Evolutionary conservation across 2,329 filamentous ascomycete species (phyloP).

Genomic region (Fusarium sp.): DNA sequence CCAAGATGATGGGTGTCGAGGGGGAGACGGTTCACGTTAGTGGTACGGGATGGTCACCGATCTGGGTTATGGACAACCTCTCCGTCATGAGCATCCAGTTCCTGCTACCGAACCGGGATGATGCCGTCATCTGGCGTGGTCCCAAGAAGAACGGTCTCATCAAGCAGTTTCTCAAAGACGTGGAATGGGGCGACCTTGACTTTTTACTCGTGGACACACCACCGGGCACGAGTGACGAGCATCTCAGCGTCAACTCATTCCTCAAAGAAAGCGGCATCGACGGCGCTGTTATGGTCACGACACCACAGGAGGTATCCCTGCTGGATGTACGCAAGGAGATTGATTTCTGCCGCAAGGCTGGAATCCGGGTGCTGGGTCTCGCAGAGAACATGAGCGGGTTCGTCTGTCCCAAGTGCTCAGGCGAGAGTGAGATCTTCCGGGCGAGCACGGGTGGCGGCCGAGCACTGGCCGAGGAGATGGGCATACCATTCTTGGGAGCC

Average conservation of each 20-base stretch:
- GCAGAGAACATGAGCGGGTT: conserved; percentile 99
- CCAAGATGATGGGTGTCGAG: conserved; percentile 99
- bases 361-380: conserved; percentile 88
- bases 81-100: conserved; percentile 99
- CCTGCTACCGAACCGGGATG: conserved; percentile 94
- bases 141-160: conserved; percentile 99
- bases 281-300: conserved; percentile 93
- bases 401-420: conserved; percentile 92
- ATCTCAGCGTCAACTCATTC: conserved; percentile 93
- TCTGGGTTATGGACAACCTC: conserved; percentile 95
- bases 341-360: conserved; percentile 96
- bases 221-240: conserved; percentile 95
- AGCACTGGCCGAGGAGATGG: conserved; percentile 86
- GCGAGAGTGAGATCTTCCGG: conserved; percentile 88
- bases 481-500: conserved; percentile 88
- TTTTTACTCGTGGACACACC: conserved; percentile 96
- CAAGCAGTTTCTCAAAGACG: conserved; percentile 97
- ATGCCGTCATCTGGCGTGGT: conserved; percentile 97
- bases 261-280: conserved; percentile 93
- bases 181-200: conserved; percentile 97
- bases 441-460: conserved; percentile 91
- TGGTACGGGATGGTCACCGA: conserved; percentile 90
- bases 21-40: conserved; percentile 93
- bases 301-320: conserved; percentile 93
- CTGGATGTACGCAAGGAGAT: conserved; percentile 98